Evolutionary conservation across 495 filamentous ascomycete genomes (phyloP).

Genomic region (Paragyromitra xinjiangensis): DNA sequence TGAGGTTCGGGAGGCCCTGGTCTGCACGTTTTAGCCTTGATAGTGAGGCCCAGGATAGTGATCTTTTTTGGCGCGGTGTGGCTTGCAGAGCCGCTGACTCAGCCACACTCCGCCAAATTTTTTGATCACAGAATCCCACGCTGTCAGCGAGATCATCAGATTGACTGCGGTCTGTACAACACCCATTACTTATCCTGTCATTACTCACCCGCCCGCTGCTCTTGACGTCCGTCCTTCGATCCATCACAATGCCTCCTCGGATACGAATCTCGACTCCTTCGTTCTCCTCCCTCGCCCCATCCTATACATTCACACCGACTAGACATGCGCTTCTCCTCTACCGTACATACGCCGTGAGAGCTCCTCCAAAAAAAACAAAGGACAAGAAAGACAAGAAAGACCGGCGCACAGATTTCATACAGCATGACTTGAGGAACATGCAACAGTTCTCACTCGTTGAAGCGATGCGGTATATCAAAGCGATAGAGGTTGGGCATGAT

Average conservation of each 20-base stretch:
- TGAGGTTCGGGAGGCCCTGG: background rate
- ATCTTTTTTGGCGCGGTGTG: background rate
- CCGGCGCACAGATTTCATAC: constrained; percentile 68
- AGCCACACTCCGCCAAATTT: constrained; percentile 28
- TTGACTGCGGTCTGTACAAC: constrained; percentile 20
- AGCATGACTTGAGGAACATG: constrained; percentile 68
- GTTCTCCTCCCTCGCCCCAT: background rate
- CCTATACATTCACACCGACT: constrained; percentile 2
- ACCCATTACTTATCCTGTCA: constrained; percentile 6
- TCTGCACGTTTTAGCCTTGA: background rate
- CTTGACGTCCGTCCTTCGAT: background rate
- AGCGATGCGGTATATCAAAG: constrained; percentile 94
- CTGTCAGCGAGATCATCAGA: constrained; percentile 12
- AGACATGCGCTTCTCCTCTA: constrained; percentile 19
- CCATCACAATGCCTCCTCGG: constrained; percentile 36
- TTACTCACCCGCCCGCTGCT: background rate
- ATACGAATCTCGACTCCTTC: constrained; percentile 18
- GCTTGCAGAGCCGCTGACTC: background rate
- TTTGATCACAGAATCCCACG: constrained; percentile 12
- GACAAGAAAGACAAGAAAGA: constrained; percentile 72
- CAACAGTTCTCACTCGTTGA: constrained; percentile 84
- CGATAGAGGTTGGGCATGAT: constrained; percentile 85
- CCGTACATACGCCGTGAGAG: constrained; percentile 39
- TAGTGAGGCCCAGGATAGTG: too few relatives aligned
- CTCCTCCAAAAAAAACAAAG: constrained; percentile 56